Evolutionary conservation across 306 rosid species (phyloP).

Genomic region (Rosa lucieae): DNA sequence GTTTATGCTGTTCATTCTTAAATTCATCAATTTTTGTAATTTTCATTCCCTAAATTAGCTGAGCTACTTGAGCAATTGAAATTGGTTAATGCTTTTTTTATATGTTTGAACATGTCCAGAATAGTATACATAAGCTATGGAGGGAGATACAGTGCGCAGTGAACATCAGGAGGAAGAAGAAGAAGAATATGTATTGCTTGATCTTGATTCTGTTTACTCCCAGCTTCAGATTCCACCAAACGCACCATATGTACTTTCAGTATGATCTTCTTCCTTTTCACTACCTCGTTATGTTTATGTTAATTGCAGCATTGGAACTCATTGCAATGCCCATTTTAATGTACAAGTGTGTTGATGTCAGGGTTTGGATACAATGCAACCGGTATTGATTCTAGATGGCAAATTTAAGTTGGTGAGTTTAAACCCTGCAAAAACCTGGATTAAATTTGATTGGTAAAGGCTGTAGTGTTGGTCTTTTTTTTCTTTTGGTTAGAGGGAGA

Average conservation of each 20-base stretch:
- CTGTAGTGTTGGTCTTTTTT: neutral
- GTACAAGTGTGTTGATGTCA: slow-evolving; percentile 31
- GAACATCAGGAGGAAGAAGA: slow-evolving; percentile 54
- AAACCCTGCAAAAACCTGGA: neutral
- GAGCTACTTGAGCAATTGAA: neutral
- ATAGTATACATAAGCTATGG: slow-evolving; percentile 43
- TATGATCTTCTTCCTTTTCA: slow-evolving; percentile 29
- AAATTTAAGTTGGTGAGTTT: slow-evolving; percentile 66
- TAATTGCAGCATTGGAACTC: neutral
- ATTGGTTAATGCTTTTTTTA: neutral
- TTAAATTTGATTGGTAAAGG: neutral
- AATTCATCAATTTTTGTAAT: neutral
- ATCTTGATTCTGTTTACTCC: slow-evolving; percentile 54
- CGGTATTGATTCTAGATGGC: slow-evolving; percentile 60
- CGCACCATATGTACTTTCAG: slow-evolving; percentile 69
- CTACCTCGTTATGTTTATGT: neutral
- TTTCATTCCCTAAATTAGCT: neutral
- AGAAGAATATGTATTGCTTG: slow-evolving; percentile 74
- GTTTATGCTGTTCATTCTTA: neutral
- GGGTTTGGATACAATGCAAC: slow-evolving; percentile 82
- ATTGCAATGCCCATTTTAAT: neutral
- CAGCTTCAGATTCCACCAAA: slow-evolving; percentile 58
- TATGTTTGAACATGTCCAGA: neutral
- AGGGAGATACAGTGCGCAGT: slow-evolving; percentile 27
- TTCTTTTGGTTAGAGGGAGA: neutral